Evolutionary conservation across 2,329 filamentous ascomycete species (phyloP).

Genomic region (Xylaria sp.): DNA sequence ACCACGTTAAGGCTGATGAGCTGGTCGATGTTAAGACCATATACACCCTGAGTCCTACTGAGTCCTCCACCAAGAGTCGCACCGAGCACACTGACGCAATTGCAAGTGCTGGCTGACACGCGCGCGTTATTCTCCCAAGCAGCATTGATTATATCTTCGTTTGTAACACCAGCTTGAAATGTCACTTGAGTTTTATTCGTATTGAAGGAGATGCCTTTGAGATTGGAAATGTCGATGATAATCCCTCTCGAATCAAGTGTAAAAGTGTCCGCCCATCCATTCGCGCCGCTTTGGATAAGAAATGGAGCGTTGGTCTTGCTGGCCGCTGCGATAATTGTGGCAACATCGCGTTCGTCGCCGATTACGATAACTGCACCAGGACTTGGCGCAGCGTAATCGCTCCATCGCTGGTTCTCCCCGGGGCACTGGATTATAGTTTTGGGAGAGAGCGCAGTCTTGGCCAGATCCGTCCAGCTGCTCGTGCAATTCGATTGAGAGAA

Average conservation of each 20-base stretch:
- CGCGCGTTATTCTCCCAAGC: slow-evolving; percentile 42
- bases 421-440: slow-evolving; percentile 31
- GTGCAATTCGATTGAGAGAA: slow-evolving; percentile 8
- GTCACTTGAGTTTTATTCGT: slow-evolving; percentile 40
- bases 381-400: slow-evolving; percentile 35
- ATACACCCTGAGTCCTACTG: slow-evolving; percentile 37
- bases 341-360: slow-evolving; percentile 36
- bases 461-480: neutral
- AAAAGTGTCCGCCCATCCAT: slow-evolving; percentile 44
- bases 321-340: slow-evolving; percentile 30
- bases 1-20: slow-evolving; percentile 50
- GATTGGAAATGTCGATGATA: slow-evolving; percentile 42
- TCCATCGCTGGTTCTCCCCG: slow-evolving; percentile 36
- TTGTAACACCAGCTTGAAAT: slow-evolving; percentile 43
- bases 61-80: slow-evolving; percentile 42
- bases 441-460: slow-evolving; percentile 17
- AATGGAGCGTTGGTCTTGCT: slow-evolving; percentile 39
- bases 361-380: slow-evolving; percentile 33
- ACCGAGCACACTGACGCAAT: slow-evolving; percentile 44
- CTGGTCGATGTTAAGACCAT: slow-evolving; percentile 49
- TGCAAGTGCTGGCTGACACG: slow-evolving; percentile 44
- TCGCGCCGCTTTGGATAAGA: slow-evolving; percentile 42
- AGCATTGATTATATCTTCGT: slow-evolving; percentile 40
- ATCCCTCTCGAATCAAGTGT: slow-evolving; percentile 37
- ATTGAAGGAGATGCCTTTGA: slow-evolving; percentile 42